Percentiles rank a stretch among this genome's conserved stretches.
These are phyloP conservation scores for Boletus barrowsii DNA, from an alignment of 768 basidiomycete genomes.

Conservation along the genomic window DNA sequence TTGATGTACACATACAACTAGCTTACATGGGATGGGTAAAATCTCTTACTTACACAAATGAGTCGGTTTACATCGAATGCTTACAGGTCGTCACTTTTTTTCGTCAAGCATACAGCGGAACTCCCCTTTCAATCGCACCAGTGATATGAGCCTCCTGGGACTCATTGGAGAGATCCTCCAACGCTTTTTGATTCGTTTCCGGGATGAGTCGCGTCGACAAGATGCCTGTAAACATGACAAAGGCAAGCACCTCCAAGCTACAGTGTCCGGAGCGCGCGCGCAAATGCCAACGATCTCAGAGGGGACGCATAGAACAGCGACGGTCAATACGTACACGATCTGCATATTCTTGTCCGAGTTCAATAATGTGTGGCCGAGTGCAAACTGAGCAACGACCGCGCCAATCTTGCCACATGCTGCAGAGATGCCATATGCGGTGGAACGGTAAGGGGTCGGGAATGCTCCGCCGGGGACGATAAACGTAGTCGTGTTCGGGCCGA, in stretches of 20 bases:
- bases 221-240: slow-evolving; percentile 83
- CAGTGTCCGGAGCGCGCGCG: background rate
- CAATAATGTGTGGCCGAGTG: slow-evolving; percentile 61
- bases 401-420: slow-evolving; percentile 74
- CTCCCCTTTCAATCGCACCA: slow-evolving; percentile 11
- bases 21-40: background rate
- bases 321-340: slow-evolving; percentile 53
- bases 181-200: slow-evolving; percentile 64
- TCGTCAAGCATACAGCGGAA: slow-evolving; percentile 7
- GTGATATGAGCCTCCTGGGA: slow-evolving; percentile 58
- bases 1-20: background rate
- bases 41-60: background rate
- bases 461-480: slow-evolving; percentile 77
- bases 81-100: background rate
- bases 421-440: slow-evolving; percentile 72
- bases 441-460: slow-evolving; percentile 74
- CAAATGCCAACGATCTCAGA: background rate
- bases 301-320: background rate
- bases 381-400: slow-evolving; percentile 77
- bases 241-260: slow-evolving; percentile 72
- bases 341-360: slow-evolving; percentile 51
- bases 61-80: background rate
- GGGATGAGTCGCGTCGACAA: slow-evolving; percentile 80
- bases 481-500: slow-evolving; percentile 50
- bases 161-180: slow-evolving; percentile 76